These are phyloP conservation scores for Diaporthe vaccinii DNA, from an alignment of 2,329 filamentous ascomycete species.

Conservation along the genomic window DNA sequence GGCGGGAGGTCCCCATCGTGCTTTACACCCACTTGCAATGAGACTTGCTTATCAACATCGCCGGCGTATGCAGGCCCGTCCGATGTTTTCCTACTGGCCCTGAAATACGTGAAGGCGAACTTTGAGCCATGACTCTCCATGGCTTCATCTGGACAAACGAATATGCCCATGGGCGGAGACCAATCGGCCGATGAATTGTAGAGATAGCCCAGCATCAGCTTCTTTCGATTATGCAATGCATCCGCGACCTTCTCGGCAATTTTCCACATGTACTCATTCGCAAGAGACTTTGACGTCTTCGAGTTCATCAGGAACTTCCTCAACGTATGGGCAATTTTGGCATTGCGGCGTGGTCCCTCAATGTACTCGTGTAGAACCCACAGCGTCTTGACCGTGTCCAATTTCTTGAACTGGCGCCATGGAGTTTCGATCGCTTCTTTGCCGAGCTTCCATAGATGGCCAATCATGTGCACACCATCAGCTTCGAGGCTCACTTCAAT, in stretches of 20 bases:
- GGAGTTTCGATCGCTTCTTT: not conserved
- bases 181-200: not conserved
- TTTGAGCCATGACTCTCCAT: not conserved
- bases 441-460: not conserved
- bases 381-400: not conserved
- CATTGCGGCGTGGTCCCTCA: not conserved
- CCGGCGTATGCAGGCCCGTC: not conserved
- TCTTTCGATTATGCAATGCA: not conserved
- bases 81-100: not conserved
- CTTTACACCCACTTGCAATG: not conserved
- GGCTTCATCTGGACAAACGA: not conserved
- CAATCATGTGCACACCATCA: not conserved
- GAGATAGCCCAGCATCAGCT: not conserved
- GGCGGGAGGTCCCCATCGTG: not conserved
- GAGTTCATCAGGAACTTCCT: not conserved
- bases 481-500: not conserved
- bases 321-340: not conserved
- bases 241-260: not conserved
- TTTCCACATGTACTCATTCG: not conserved
- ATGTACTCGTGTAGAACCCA: not conserved
- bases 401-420: accelerated
- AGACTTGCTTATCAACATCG: not conserved
- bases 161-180: not conserved
- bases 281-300: not conserved
- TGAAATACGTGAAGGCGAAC: not conserved